Evolutionary conservation across 306 rosid genomes (phyloP), one percentile per base, ranked within the genome.

Genomic region (Cyamopsis tetragonoloba): DNA sequence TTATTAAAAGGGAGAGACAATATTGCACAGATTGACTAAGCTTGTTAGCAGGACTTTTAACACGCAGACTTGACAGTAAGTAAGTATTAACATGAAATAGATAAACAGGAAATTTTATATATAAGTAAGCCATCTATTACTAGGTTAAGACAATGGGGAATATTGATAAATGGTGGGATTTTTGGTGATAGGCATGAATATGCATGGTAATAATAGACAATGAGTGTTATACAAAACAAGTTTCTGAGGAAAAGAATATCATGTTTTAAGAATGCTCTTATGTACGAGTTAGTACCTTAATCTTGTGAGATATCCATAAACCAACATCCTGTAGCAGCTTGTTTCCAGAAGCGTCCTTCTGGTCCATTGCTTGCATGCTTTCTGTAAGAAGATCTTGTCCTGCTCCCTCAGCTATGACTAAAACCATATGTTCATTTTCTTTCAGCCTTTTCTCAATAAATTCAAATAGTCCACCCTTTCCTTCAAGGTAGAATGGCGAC

Each of bases 381-480:
- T 84, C 92, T 11, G 88, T 55, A 66, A 91, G 87, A 77, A 91
- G 92, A 72, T 91, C 97, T 76, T 77, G 95, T 48, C 97, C 97
- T 17, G 92, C 97, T 62, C 95, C 97, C 75, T 91, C 92, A 2
- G 97, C 96, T 81, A 88, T 77, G 82, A 91, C 96, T 80, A 91
- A 64, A 75, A 91, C 93, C 93, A 86, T 91, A 78, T 91, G 96
- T 27, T 93, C 92, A 68, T 47, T 91, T 81, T 91, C 92, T 71
- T 81, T 86, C 27, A 91, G 86, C 49, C 88, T 76, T 60, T 77
- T 88, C 55, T 84, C 85, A 32, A 84, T 81, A 71, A 30, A 91
- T 68, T 91, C 96, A 67, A 72, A 84, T 65, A 91, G 96, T 53
- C 97, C 97, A 22, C 93, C 87, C 78, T 66, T 79, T 48, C 97